Base-by-base conservation (phyloP, 306 rosid genomes). In the Quercus dentata region DNA sequence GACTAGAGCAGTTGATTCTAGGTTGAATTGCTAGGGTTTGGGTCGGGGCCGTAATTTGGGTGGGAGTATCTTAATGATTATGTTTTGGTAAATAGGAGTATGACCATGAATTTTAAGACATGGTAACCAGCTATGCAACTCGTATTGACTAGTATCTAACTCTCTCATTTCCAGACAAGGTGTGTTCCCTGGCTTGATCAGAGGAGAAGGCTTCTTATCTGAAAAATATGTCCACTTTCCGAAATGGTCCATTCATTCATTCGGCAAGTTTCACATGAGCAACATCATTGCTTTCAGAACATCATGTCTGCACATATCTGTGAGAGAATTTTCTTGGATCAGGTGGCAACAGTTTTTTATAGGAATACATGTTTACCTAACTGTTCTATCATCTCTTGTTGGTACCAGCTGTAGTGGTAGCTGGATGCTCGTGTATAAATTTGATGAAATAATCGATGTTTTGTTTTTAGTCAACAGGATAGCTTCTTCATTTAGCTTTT, bases 151-250 rank as follows among this genome's bases (percentile, higher is more conserved):
- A 49, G 65, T 80, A 69, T 77, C 70, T 52, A 14, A 64, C 82
- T 27, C 30, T 67, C 0, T 73, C 35, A 30, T 85, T 83, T 84
- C 69, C 95, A 94, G 99, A 92, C 78, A 94, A 92, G 90, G 90
- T 94, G 62, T 94, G 99, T 81, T 94, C 97, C 69, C 68, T 83
- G 80, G 94, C 94, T 72, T 94, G 90, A 86, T 72, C 52, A 79
- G 79, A 72, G 57, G 73, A 44, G 21, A 71, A 65, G 21, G 41
- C 74, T 61, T 38, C 54, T 35, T 2, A 28, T 19, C 51, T 17
- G 74, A 68, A 78, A 68, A 41, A 72, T 44, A 62, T 3, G 21
- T 19, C n/a, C 59, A 14, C 25, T 59, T 31, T 72, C 33, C 65
- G 7, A 64, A 18, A 4, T 25, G 44, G 71, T 25, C 27, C n/a